Evolutionary conservation across 2,329 filamentous ascomycete species (phyloP).

Genomic region (Pestalotiopsis sp.): DNA sequence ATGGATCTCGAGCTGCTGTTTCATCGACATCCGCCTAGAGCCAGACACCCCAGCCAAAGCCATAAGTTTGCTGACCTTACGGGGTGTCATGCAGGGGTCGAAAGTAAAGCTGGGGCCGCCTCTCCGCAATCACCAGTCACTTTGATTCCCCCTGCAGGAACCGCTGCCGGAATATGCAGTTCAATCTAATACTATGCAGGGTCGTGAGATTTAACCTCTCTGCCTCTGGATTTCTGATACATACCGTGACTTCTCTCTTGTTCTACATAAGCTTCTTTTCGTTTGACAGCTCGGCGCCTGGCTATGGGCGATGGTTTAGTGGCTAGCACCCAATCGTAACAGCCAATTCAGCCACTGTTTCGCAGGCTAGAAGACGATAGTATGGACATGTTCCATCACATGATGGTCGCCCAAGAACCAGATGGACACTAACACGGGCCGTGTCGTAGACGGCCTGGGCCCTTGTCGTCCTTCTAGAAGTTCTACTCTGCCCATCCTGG

Average conservation of each 20-base stretch:
- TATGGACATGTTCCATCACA: background rate
- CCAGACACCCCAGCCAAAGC: background rate
- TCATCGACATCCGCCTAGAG: background rate
- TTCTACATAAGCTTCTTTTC: background rate
- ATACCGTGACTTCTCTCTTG: background rate
- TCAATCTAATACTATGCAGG: background rate
- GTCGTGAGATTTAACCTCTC: background rate
- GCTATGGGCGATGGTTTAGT: background rate
- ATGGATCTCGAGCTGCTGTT: slow-evolving; percentile 4
- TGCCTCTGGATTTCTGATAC: background rate
- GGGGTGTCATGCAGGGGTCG: background rate
- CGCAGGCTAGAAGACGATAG: background rate
- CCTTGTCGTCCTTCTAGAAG: background rate
- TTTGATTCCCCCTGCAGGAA: background rate
- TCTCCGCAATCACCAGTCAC: background rate
- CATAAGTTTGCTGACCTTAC: background rate
- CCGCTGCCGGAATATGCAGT: background rate
- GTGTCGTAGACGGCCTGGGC: too few species aligned
- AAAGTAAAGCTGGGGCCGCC: background rate
- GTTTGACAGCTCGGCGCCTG: background rate
- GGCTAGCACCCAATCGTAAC: background rate
- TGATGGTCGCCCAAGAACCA: background rate
- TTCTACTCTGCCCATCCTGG: background rate
- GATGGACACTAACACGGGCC: background rate
- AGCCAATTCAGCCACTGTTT: background rate